Evolutionary conservation across 805 yeast genomes (phyloP).

Genomic region (Komagataella ulmi): DNA sequence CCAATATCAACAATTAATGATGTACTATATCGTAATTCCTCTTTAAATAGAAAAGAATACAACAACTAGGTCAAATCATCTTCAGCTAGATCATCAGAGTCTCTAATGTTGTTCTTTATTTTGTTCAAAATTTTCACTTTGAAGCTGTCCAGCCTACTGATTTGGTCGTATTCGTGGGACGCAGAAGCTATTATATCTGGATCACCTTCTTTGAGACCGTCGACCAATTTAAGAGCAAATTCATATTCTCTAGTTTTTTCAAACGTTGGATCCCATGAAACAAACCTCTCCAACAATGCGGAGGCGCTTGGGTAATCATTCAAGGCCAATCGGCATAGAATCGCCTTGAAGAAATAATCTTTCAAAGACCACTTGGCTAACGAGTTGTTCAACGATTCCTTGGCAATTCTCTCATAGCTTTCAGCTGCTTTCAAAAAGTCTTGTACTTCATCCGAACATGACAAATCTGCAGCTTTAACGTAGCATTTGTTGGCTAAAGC

Average conservation of each 20-base stretch:
- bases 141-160: constrained; percentile 80
- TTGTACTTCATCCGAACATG: constrained; percentile 49
- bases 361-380: constrained; percentile 85
- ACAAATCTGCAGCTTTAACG: constrained; percentile 80
- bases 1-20: constrained; percentile 61
- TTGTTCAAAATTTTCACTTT: constrained; percentile 73
- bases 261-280: constrained; percentile 66
- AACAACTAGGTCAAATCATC: constrained; percentile 19
- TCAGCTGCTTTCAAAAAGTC: constrained; percentile 65
- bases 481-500: constrained; percentile 83
- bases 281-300: constrained; percentile 50
- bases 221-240: constrained; percentile 51
- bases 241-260: constrained; percentile 64
- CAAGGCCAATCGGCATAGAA: constrained; percentile 65
- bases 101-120: constrained; percentile 41
- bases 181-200: constrained; percentile 60
- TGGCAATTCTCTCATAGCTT: constrained; percentile 66
- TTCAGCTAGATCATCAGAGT: constrained; percentile 18
- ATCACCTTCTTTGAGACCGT: constrained; percentile 72
- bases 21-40: constrained; percentile 32
- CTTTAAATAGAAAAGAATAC: not conserved
- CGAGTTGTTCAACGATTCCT: constrained; percentile 58
- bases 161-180: constrained; percentile 78
- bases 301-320: constrained; percentile 82
- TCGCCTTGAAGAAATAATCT: constrained; percentile 79